A percentile compares a stretch with the other conserved stretches of the same genome.
Conservation (phyloP, 2,329 filamentous ascomycete genomes). For the Aureobasidium lini region DNA sequence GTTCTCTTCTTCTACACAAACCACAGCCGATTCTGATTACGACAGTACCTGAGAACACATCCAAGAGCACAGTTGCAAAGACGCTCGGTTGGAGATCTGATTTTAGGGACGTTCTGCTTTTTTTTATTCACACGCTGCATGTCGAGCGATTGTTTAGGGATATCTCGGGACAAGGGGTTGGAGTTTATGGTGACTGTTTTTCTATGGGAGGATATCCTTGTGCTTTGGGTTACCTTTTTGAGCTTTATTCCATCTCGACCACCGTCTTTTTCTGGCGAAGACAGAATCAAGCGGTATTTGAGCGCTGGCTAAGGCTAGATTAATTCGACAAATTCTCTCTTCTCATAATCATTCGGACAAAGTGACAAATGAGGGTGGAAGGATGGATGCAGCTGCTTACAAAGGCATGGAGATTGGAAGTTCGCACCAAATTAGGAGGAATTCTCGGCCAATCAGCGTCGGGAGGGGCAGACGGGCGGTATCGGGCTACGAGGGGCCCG, state of each 20-base stretch:
- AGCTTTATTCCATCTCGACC: not conserved
- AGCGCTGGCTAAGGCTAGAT: not conserved
- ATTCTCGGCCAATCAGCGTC: not conserved
- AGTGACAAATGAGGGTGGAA: not conserved
- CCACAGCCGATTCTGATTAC: conserved; percentile 2
- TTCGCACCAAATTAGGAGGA: not conserved
- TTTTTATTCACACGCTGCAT: not conserved
- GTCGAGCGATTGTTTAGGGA: not conserved
- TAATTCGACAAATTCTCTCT: not conserved
- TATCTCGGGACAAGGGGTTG: not conserved
- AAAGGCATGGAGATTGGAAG: not conserved
- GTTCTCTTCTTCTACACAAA: not conserved
- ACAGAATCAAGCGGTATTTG: not conserved
- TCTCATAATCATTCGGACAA: not conserved
- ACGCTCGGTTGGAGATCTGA: not conserved
- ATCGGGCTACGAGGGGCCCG: conserved; percentile 1
- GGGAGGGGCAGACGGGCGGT: not conserved
- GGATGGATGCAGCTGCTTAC: conserved; percentile 1
- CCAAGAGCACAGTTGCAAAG: not conserved
- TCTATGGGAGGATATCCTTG: not conserved
- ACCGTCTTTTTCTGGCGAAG: not conserved
- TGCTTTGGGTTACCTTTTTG: not conserved
- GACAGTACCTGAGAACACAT: not conserved
- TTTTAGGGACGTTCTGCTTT: not conserved
- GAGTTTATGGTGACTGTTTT: not conserved